Percentiles rank a stretch among this genome's conserved stretches.
These are phyloP conservation scores for Microbotryum saponariae DNA, from an alignment of 1,284 basidiomycete genomes.

Conservation along the genomic window DNA sequence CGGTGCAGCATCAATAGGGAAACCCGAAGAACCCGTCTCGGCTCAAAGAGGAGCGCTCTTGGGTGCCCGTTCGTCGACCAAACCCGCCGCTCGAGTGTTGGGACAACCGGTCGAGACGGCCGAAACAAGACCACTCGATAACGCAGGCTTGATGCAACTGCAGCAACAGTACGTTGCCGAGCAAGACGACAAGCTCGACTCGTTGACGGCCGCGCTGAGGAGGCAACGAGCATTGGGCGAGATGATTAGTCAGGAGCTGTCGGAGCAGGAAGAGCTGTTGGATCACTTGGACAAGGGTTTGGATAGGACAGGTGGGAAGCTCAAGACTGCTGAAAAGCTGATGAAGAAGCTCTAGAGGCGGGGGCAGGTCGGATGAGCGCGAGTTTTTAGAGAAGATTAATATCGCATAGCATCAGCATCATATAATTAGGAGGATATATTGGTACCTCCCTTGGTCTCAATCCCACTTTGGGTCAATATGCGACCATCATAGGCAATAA, in stretches of 20 bases:
- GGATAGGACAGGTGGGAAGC: slow-evolving; percentile 63
- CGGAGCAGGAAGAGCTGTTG: slow-evolving; percentile 75
- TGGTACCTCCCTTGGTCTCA: too few relatives aligned
- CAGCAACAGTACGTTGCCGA: slow-evolving; percentile 71
- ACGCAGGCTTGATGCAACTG: slow-evolving; percentile 66
- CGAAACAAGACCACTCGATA: slow-evolving; percentile 75
- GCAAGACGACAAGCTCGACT: slow-evolving; percentile 73
- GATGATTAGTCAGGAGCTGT: slow-evolving; percentile 77
- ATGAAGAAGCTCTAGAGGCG: slow-evolving; percentile 54
- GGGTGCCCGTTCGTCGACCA: slow-evolving; percentile 2
- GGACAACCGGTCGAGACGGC: slow-evolving; percentile 58
- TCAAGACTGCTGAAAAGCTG: slow-evolving; percentile 69
- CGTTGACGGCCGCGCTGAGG: slow-evolving; percentile 71
- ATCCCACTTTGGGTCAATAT: too few relatives aligned
- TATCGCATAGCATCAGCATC: too few relatives aligned
- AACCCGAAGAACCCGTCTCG: neutral
- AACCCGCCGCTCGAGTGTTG: slow-evolving; percentile 11
- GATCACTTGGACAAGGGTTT: slow-evolving; percentile 68
- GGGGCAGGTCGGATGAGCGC: too few relatives aligned
- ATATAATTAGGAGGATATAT: too few relatives aligned
- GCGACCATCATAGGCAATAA: too few relatives aligned
- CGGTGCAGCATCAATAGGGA: neutral
- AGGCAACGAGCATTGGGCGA: slow-evolving; percentile 78
- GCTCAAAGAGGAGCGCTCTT: slow-evolving; percentile 1
- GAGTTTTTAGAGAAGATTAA: too few relatives aligned